These are phyloP conservation scores for Cladophialophora bantiana DNA, from an alignment of 2,329 filamentous ascomycete species.

Conservation along the genomic window DNA sequence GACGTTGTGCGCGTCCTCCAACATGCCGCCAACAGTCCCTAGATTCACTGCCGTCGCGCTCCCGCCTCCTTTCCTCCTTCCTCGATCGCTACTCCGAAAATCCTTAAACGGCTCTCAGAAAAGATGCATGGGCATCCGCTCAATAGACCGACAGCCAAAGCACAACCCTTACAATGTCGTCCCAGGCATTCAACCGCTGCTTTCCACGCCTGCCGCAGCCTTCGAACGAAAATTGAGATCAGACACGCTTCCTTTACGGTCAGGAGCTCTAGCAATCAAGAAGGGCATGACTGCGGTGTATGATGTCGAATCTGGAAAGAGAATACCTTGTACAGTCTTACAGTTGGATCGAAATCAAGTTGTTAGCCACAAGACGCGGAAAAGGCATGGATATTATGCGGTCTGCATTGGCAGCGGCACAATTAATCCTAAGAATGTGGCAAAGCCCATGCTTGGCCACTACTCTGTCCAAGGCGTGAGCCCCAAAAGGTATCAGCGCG, in stretches of 20 bases:
- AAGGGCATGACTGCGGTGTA: slow-evolving; percentile 96
- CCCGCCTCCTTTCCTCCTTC: slow-evolving; percentile 41
- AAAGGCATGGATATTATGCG: slow-evolving; percentile 87
- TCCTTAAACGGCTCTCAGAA: slow-evolving; percentile 37
- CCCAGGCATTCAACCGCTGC: slow-evolving; percentile 56
- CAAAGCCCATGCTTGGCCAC: slow-evolving; percentile 84
- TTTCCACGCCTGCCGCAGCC: slow-evolving; percentile 64
- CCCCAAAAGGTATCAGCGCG: slow-evolving; percentile 81
- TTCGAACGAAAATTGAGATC: slow-evolving; percentile 60
- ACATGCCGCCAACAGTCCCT: slow-evolving; percentile 35
- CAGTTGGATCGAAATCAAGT: slow-evolving; percentile 94
- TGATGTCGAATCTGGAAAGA: slow-evolving; percentile 74
- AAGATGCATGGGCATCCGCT: slow-evolving; percentile 61
- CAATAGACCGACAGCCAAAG: slow-evolving; percentile 59
- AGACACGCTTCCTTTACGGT: slow-evolving; percentile 68
- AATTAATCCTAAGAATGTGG: slow-evolving; percentile 76
- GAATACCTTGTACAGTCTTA: slow-evolving; percentile 87
- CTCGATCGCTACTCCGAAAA: slow-evolving; percentile 38
- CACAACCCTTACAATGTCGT: slow-evolving; percentile 62
- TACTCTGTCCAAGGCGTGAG: slow-evolving; percentile 81
- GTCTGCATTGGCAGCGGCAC: slow-evolving; percentile 86
- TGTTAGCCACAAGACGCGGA: slow-evolving; percentile 80
- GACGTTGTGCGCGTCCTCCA: slow-evolving; percentile 26
- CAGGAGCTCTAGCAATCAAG: slow-evolving; percentile 85
- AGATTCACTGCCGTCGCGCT: slow-evolving; percentile 35